Base-by-base conservation (phyloP, 2,329 filamentous ascomycete species). In the Penicillium rolfsii region DNA sequence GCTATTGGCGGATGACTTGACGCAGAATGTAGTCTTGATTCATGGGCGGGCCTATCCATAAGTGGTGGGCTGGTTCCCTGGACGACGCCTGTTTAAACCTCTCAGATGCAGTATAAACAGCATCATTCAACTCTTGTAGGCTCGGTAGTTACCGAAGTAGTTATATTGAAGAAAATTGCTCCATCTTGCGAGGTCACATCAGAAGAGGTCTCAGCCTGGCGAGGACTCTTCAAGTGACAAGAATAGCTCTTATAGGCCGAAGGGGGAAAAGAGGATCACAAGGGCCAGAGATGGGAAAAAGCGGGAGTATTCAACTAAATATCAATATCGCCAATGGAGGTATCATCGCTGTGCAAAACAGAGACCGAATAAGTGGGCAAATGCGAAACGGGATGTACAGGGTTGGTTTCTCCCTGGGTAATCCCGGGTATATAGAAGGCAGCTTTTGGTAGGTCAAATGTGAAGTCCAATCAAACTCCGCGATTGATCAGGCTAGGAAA, bases 311-410 rank as follows among this genome's bases (percentile, higher is more conserved):
- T 43, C 36, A 40, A 43, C 50, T 64, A 35, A 56, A 57, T 38
- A 58, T 64, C 40, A 56, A 57, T 38, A 58, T 67, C 49, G 59
- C 58, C 64, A 61, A 61, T 63, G 30, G 57, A 65, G 61, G 64
- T 63, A 68, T 65, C 63, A 68, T 41, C 54, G 56, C 57, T 58
- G 59, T 55, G 48, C 50, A 59, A 54, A 52, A 35, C 58, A 57
- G 58, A 58, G 50, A 62, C 55, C 54, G 50, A 38, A 52, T 3
- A 19, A 35, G 26, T 26, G 19, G 14, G 36, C 36, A 49, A 33
- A 57, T 28, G 55, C n/a, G 5, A 19, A 30, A 35, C 19, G n/a
- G 46, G 46, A 49, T 49, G 28, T 28, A 9, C 28, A 19, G n/a
- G 16, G 7, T 7, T 50, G 11, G 22, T 50, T 14, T 6, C n/a